Evolutionary conservation across 2,329 filamentous ascomycete species (phyloP).

Genomic region (Leptographium wingfieldii): DNA sequence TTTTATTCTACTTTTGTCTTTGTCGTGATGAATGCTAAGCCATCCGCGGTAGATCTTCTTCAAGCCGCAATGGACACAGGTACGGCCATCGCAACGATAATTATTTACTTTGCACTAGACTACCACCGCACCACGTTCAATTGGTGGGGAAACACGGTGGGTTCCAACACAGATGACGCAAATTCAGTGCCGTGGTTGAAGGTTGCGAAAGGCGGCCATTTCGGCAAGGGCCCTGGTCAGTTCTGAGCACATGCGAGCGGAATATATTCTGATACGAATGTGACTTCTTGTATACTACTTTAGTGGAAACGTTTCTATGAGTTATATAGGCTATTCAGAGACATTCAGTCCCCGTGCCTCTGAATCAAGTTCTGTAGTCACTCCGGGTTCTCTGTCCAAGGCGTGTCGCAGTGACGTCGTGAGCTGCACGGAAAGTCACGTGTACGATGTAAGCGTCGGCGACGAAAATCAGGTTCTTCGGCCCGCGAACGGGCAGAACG

Average conservation of each 20-base stretch:
- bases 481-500: conserved; percentile 17
- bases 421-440: conserved; percentile 17
- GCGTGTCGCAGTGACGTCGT: conserved; percentile 11
- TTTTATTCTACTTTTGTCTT: background rate
- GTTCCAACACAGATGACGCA: conserved; percentile 4
- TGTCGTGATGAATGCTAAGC: background rate
- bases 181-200: conserved; percentile 5
- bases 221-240: conserved; percentile 4
- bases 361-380: conserved; percentile 4
- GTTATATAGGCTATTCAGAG: no score
- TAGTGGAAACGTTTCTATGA: no score
- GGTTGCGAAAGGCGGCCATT: conserved; percentile 1
- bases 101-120: conserved; percentile 38
- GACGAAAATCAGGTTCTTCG: conserved; percentile 22
- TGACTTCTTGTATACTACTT: no score
- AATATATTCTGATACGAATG: no score
- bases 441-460: conserved; percentile 24
- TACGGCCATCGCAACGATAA: conserved; percentile 40
- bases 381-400: conserved; percentile 4
- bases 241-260: background rate
- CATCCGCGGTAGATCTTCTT: conserved; percentile 1
- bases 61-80: conserved; percentile 19
- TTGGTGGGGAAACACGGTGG: conserved; percentile 38
- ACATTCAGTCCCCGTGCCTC: background rate
- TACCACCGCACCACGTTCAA: conserved; percentile 21